Percentiles rank a stretch among this genome's conserved stretches.
phyloP scores from a whole-genome alignment of 2,329 filamentous ascomycete genomes.

The Aschersonia sp. region DNA sequence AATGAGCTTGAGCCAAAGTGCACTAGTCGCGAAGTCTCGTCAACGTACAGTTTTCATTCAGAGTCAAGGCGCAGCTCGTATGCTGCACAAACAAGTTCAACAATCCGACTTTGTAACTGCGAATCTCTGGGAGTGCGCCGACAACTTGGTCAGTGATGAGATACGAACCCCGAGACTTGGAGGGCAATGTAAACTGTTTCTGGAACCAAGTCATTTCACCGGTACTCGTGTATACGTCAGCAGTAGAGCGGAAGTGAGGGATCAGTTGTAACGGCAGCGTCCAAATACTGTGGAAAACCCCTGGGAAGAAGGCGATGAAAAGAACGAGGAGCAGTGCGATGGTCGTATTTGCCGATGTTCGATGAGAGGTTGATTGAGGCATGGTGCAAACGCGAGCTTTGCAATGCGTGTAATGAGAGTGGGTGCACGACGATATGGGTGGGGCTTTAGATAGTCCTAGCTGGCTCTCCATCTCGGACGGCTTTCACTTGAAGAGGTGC shows the following conservation, averaged over 20 bases:
- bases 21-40: background rate
- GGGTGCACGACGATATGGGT: conserved; percentile 3
- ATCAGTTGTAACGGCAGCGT: conserved; percentile 30
- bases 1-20: background rate
- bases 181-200: conserved; percentile 67
- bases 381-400: background rate
- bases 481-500: no score
- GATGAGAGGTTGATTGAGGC: conserved; percentile 5
- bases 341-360: conserved; percentile 23
- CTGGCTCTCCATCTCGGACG: no score
- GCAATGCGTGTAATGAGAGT: background rate
- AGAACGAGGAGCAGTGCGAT: conserved; percentile 32
- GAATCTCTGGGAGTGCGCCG: conserved; percentile 62
- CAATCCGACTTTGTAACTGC: conserved; percentile 69
- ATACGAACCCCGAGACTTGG: conserved; percentile 70
- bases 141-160: conserved; percentile 70
- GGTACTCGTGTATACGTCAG: conserved; percentile 14
- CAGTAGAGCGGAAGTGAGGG: conserved; percentile 15
- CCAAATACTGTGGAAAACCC: conserved; percentile 36
- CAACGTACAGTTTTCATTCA: conserved; percentile 72
- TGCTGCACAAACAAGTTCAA: conserved; percentile 91
- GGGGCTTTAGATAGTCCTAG: background rate
- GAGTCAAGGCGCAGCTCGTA: conserved; percentile 74
- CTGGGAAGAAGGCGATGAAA: conserved; percentile 36
- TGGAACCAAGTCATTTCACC: conserved; percentile 62